Percentiles rank a stretch among this genome's conserved stretches.
Conservation (phyloP, 2,329 filamentous ascomycete genomes). For the Xylariomycetidae sp. region DNA sequence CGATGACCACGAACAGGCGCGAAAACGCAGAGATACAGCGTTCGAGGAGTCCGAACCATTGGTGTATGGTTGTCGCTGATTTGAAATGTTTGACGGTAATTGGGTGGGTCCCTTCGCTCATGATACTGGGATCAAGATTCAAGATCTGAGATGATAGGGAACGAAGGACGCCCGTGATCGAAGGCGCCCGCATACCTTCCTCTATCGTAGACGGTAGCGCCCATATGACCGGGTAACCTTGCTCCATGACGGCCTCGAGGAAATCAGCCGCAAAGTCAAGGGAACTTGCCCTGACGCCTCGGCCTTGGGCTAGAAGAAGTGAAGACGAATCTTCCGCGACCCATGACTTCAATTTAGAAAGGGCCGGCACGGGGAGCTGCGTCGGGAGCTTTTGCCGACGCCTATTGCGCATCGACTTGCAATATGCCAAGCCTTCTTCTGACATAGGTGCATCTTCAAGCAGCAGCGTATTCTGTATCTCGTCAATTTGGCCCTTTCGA, state of each 20-base stretch:
- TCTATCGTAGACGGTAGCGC: conserved; percentile 1
- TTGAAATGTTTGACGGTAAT: conserved; percentile 2
- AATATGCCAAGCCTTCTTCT: conserved; percentile 4
- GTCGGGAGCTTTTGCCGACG: conserved; percentile 3
- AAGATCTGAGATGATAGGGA: conserved; percentile 4
- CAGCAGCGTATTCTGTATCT: conserved; percentile 2
- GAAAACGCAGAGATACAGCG: not conserved
- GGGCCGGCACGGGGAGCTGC: not conserved
- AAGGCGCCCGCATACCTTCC: not conserved
- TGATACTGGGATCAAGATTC: not conserved
- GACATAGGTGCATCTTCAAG: conserved; percentile 1
- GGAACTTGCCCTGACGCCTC: conserved; percentile 6
- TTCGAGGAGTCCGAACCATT: conserved; percentile 1
- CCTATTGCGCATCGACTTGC: conserved; percentile 7
- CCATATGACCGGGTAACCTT: conserved; percentile 5
- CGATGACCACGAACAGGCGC: conserved; percentile 1
- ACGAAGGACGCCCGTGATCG: not conserved
- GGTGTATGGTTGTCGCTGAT: not conserved
- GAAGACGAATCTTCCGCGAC: conserved; percentile 2
- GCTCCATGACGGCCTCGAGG: conserved; percentile 5
- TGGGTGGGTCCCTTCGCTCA: conserved; percentile 2
- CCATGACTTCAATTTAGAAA: conserved; percentile 4
- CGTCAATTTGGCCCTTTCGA: conserved; percentile 2
- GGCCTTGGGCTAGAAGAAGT: conserved; percentile 8
- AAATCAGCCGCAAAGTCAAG: conserved; percentile 10